Percentiles rank a stretch among this genome's conserved stretches.
Evolutionary conservation across 257 asterid genomes (phyloP).

Genomic region (Nicotiana otophora): DNA sequence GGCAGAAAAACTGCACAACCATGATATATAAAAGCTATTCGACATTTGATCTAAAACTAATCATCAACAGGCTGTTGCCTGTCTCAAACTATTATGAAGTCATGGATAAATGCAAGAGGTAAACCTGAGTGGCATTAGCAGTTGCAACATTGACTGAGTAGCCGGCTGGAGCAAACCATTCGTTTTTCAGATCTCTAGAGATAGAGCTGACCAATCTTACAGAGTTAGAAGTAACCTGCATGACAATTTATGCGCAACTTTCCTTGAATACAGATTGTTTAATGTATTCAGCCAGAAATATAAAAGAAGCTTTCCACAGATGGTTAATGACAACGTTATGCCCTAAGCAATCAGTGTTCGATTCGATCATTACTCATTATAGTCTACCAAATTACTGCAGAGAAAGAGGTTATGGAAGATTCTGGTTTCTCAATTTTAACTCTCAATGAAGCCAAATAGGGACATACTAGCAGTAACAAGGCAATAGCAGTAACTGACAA

Average conservation of each 20-base stretch:
- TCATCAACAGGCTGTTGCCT: not conserved
- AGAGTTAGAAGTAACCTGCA: constrained; percentile 74
- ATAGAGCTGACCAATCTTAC: constrained; percentile 75
- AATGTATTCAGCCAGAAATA: not conserved
- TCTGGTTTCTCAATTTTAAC: not conserved
- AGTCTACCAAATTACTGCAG: not conserved
- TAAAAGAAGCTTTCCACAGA: not conserved
- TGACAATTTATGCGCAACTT: constrained; percentile 18
- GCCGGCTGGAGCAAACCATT: constrained; percentile 79
- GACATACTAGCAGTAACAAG: not conserved
- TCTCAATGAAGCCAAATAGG: not conserved
- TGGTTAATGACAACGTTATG: not conserved
- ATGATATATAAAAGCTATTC: not conserved
- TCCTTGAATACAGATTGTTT: constrained; percentile 13
- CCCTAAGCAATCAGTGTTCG: not conserved
- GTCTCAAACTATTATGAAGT: not conserved
- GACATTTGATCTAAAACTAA: not conserved
- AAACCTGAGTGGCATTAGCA: constrained; percentile 86
- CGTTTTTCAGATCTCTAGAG: constrained; percentile 62
- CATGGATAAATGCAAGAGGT: not conserved
- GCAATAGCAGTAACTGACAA: not conserved
- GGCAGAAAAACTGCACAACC: not conserved
- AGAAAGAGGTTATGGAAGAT: not conserved
- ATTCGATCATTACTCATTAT: not conserved
- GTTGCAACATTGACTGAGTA: constrained; percentile 89